phyloP scores from a whole-genome alignment of 1,284 basidiomycete species.

The Leccinum subfulvum region DNA sequence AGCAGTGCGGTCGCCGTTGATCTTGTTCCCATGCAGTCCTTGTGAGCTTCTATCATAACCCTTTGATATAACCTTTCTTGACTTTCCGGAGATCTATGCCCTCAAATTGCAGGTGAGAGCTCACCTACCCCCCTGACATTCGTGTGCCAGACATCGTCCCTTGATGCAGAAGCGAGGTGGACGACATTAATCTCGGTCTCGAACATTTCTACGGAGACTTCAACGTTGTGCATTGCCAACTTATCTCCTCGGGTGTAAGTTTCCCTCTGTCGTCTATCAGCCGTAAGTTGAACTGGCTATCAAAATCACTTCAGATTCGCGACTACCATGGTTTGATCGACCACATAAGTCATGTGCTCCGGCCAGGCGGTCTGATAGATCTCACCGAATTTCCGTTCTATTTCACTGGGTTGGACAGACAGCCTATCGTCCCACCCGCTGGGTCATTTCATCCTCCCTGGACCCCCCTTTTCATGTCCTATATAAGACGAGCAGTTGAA shows the following conservation, averaged over 20 bases:
- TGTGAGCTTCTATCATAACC: slow-evolving; percentile 42
- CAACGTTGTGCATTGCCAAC: slow-evolving; percentile 68
- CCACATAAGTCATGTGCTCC: slow-evolving; percentile 63
- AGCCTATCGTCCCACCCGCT: slow-evolving; percentile 42
- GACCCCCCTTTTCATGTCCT: slow-evolving; percentile 61
- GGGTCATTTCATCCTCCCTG: slow-evolving; percentile 47
- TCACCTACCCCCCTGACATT: not conserved
- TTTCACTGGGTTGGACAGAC: slow-evolving; percentile 51
- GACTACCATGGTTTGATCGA: slow-evolving; percentile 65
- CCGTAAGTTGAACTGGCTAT: slow-evolving; percentile 13
- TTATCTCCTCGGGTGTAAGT: slow-evolving; percentile 69
- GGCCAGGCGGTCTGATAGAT: slow-evolving; percentile 67
- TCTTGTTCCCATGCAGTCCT: slow-evolving; percentile 70
- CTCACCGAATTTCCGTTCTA: slow-evolving; percentile 69
- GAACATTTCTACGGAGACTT: slow-evolving; percentile 78
- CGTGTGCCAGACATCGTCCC: slow-evolving; percentile 8
- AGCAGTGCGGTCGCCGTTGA: slow-evolving; percentile 71
- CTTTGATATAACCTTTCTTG: slow-evolving; percentile 18
- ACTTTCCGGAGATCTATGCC: slow-evolving; percentile 53
- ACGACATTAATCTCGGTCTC: slow-evolving; percentile 78
- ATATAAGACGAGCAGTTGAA: slow-evolving; percentile 48
- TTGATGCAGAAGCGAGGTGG: slow-evolving; percentile 65
- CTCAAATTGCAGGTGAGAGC: slow-evolving; percentile 60
- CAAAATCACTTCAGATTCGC: slow-evolving; percentile 49
- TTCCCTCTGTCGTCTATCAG: slow-evolving; percentile 10